Base-by-base conservation (phyloP, 1,139 yeast genomes). In the Candida tropicalis region DNA sequence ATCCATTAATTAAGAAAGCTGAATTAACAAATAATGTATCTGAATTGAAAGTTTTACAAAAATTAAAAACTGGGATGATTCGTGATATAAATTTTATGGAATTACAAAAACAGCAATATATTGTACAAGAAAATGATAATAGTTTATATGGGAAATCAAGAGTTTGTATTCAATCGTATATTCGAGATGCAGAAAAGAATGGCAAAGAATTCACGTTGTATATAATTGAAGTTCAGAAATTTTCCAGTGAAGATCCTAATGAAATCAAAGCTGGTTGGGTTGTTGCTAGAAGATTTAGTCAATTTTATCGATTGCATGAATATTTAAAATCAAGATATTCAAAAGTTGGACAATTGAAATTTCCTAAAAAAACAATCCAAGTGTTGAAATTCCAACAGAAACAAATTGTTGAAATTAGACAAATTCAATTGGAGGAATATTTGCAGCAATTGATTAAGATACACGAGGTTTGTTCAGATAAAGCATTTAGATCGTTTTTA, bases 261-360 rank as follows among this genome's bases (percentile, higher is more conserved):
- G 68, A 67, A 5, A 75, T 77, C 6, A 71, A 79, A 7, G 89
- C 93, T 0, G 89, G 91, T 0, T 91, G 97, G 97, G 82, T 88
- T 40, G 88, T 90, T 25, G 95, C 96, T 0, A 69, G 97, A 53
- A 69, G 98, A 44, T 91, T 82, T 57, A 87, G 88, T 54, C 97
- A 91, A 56, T 91, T 91, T 60, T 82, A 75, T 62, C 79, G 77
- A 49, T 68, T 91, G 25, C 83, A 90, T 55, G 82, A 79, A 50
- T 83, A 86, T 51, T 65, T 91, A 49, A 79, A 75, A 44, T 61
- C 63, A 3, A 69, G 66, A 39, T 84, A 84, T 53, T 73, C 81
- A 0, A 67, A 65, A 38, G 82, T 86, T 6, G 62, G 67, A 2
- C 64, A 59, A 3, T 58, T 84, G 18, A 75, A 73, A 25, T 80